Conservation (phyloP, 1,139 yeast genomes). For the Candida sp. region DNA sequence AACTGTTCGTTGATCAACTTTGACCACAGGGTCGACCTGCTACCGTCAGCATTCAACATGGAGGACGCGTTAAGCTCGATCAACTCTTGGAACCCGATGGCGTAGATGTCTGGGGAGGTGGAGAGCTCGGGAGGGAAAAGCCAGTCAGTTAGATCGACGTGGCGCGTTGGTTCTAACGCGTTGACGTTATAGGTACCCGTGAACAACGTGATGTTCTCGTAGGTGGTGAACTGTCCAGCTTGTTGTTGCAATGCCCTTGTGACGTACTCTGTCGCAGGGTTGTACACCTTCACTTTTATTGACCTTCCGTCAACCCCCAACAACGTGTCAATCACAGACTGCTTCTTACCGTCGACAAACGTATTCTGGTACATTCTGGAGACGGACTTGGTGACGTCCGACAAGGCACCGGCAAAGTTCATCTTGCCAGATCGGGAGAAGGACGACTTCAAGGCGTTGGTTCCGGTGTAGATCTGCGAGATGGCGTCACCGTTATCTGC, state of each 20-base stretch:
- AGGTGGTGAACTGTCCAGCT: conserved; percentile 62
- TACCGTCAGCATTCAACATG: conserved; percentile 68
- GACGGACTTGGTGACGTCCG: conserved; percentile 96
- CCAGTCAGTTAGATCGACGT: conserved; percentile 74
- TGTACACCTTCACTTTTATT: conserved; percentile 72
- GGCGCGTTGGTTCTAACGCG: conserved; percentile 60
- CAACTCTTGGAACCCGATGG: conserved; percentile 91
- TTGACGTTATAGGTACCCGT: conserved; percentile 91
- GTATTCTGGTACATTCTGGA: conserved; percentile 96
- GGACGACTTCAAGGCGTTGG: conserved; percentile 94
- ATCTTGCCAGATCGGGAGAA: conserved; percentile 94
- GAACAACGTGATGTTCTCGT: conserved; percentile 63
- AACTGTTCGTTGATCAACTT: conserved; percentile 57
- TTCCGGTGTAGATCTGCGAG: conserved; percentile 96
- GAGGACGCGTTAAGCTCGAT: conserved; percentile 91
- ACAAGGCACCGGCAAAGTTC: conserved; percentile 95
- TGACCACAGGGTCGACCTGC: conserved; percentile 71
- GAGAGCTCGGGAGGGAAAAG: conserved; percentile 70
- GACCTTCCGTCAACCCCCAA: conserved; percentile 82
- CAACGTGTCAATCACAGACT: conserved; percentile 82
- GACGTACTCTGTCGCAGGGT: conserved; percentile 88
- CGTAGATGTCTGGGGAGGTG: conserved; percentile 68
- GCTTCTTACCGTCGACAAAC: conserved; percentile 91
- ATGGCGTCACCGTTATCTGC: conserved; percentile 99
- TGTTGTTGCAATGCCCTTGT: conserved; percentile 57